Percentiles rank a stretch among this genome's conserved stretches.
phyloP scores from a whole-genome alignment of 495 filamentous ascomycete species.

The Penicillium tannophilum region DNA sequence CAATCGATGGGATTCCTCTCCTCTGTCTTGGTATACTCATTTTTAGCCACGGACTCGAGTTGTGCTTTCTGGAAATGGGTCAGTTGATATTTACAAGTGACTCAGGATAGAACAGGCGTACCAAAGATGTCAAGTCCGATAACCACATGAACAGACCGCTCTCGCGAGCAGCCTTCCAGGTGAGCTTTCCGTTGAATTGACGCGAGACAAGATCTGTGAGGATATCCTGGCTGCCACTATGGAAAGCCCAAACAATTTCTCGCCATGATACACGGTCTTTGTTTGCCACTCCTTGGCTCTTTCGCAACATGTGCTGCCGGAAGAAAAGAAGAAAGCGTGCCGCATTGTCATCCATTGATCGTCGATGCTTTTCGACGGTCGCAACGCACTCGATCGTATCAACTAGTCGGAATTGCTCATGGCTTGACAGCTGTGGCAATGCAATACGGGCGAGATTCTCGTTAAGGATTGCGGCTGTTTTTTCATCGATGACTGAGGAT shows the following conservation, averaged over 20 bases:
- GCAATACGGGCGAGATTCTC: constrained; percentile 74
- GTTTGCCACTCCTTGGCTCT: constrained; percentile 57
- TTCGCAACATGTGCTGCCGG: constrained; percentile 76
- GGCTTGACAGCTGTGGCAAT: constrained; percentile 81
- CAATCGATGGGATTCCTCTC: constrained; percentile 94
- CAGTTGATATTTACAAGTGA: constrained; percentile 17
- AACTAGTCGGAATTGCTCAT: constrained; percentile 85
- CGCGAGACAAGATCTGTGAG: constrained; percentile 82
- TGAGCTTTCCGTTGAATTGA: constrained; percentile 74
- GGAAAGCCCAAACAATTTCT: constrained; percentile 93
- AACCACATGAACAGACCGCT: constrained; percentile 97
- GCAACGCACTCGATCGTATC: constrained; percentile 88
- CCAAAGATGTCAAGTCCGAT: constrained; percentile 71
- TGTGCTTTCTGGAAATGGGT: constrained; percentile 61
- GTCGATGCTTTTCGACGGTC: constrained; percentile 82
- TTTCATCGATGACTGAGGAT: constrained; percentile 68
- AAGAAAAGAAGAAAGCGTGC: constrained; percentile 91
- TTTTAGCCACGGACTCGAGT: constrained; percentile 87
- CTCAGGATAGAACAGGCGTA: constrained; percentile 45
- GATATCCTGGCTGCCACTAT: constrained; percentile 91
- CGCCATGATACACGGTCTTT: constrained; percentile 81
- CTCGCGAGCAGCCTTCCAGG: constrained; percentile 83
- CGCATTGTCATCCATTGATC: constrained; percentile 92
- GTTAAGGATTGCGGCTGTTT: constrained; percentile 68
- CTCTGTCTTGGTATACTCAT: constrained; percentile 87